Base-by-base conservation (phyloP, 495 filamentous ascomycete species). In the Hypoxylon lenormandii region DNA sequence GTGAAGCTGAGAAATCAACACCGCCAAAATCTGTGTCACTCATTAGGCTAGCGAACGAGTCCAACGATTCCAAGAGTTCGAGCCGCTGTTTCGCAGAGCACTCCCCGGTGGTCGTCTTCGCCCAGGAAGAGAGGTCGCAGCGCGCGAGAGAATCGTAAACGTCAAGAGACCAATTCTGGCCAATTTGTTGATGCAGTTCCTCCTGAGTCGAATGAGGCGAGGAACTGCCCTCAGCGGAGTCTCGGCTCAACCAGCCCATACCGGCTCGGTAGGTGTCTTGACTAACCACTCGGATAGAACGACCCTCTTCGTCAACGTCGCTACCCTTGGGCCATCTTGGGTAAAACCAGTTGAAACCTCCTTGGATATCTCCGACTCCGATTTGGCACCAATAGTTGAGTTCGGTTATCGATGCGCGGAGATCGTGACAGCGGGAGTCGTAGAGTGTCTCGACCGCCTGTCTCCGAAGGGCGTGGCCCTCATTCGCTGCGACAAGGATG, bases 351-450 rank as follows among this genome's bases (percentile, higher is more conserved):
- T 95, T 92, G 21, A 97, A 83, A 1, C 94, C 94, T 1, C 91
- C 90, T 74, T 91, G 91, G 12, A 87, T 83, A 70, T 96, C 94
- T n/a, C 96, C 96, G 22, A 98, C 87, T 0, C 87, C 93, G 78
- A 98, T 93, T 78, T 97, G 95, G 72, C 96, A 98, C 93, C 93
- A 97, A 76, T 95, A 96, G 66, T 96, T 88, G 10, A 99, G 82
- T 50, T 99, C 92, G 62, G 85, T 90, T n/a, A 98, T 87, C 0
- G 89, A 88, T 23, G 87, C 91, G 18, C 96, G 87, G 16, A 99
- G 80, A 74, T 98, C 95, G 43, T 83, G 76, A 1, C 82, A 71
- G 22, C 89, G 88, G 0, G 87, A 85, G 45, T 83, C 77, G 70
- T 93, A 97, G 2, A 99, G 85, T 37, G 83, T 79, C 56, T 83